These are phyloP conservation scores for Brassica juncea DNA, from an alignment of 345 rosid species.

Conservation along the genomic window DNA sequence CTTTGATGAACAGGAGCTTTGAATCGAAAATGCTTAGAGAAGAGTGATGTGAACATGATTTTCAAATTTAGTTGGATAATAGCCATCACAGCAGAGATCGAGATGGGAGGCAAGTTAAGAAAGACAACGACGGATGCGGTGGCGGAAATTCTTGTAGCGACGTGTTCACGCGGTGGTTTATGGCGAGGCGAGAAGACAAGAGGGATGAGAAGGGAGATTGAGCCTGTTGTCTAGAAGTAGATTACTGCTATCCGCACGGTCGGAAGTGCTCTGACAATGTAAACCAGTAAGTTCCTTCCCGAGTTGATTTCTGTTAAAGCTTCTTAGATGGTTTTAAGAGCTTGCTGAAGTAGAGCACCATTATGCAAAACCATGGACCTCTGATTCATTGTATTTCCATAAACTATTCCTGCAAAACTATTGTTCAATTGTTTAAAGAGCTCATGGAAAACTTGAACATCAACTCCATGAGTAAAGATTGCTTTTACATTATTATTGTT, in stretches of 20 bases:
- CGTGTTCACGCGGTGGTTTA: too few species aligned
- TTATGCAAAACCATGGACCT: constrained; percentile 20
- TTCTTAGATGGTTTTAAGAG: constrained; percentile 66
- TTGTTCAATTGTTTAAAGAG: too few species aligned
- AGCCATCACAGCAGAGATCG: neutral
- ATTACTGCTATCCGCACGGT: constrained; percentile 13
- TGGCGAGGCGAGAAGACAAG: too few species aligned
- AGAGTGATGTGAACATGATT: constrained; percentile 43
- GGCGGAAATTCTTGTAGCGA: too few species aligned
- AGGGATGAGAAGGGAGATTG: too few species aligned
- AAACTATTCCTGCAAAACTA: neutral
- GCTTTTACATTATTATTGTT: too few species aligned
- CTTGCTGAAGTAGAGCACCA: constrained; percentile 67
- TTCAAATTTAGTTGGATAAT: neutral
- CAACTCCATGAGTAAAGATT: too few species aligned
- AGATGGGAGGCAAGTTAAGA: neutral
- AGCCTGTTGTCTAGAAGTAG: constrained; percentile 40
- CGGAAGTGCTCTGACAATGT: constrained; percentile 35
- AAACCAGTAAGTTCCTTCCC: constrained; percentile 61
- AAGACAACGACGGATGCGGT: too few species aligned
- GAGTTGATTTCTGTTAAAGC: constrained; percentile 64
- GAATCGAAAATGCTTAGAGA: constrained; percentile 86
- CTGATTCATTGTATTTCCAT: too few species aligned
- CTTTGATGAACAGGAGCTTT: constrained; percentile 81
- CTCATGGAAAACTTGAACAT: too few species aligned